phyloP scores from a whole-genome alignment of 2,329 filamentous ascomycete genomes.

The Cladosporium sp. region DNA sequence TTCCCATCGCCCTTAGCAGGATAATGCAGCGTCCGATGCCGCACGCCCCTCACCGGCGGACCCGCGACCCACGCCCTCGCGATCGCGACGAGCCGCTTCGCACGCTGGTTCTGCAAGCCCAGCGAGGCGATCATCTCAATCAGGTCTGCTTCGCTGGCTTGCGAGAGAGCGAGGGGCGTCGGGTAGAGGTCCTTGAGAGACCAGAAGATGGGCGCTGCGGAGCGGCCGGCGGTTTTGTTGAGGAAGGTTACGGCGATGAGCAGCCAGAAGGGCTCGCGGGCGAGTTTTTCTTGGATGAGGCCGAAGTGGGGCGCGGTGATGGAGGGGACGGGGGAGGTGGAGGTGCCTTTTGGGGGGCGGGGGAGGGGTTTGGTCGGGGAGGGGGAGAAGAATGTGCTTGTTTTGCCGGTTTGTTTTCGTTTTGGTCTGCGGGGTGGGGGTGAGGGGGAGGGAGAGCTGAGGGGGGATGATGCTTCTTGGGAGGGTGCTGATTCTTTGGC shows the following conservation, averaged over 20 bases:
- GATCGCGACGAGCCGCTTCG: slow-evolving; percentile 61
- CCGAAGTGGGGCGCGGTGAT: slow-evolving; percentile 62
- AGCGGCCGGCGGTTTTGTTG: slow-evolving; percentile 68
- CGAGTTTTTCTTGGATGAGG: slow-evolving; percentile 75
- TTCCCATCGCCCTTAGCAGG: slow-evolving; percentile 45
- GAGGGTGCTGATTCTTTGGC: neutral
- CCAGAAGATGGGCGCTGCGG: slow-evolving; percentile 71
- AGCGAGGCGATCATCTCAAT: slow-evolving; percentile 60
- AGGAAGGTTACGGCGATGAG: slow-evolving; percentile 79
- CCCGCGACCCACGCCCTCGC: slow-evolving; percentile 61
- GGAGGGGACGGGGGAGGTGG: slow-evolving; percentile 57
- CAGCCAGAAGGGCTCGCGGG: slow-evolving; percentile 68
- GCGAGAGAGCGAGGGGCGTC: slow-evolving; percentile 56
- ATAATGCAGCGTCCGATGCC: slow-evolving; percentile 54
- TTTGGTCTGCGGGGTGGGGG: neutral
- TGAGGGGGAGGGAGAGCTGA: neutral
- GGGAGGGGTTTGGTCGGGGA: slow-evolving; percentile 23
- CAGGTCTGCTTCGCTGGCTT: slow-evolving; percentile 51
- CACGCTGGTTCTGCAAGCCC: slow-evolving; percentile 64
- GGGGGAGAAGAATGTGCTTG: slow-evolving; percentile 22
- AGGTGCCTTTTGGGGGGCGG: slow-evolving; percentile 30
- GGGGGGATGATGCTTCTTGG: neutral
- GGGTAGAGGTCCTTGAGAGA: slow-evolving; percentile 62
- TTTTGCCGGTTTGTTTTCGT: slow-evolving; percentile 20
- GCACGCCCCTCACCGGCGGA: slow-evolving; percentile 54